Base-by-base conservation (phyloP, 768 basidiomycete genomes). In the Mycena rosella region DNA sequence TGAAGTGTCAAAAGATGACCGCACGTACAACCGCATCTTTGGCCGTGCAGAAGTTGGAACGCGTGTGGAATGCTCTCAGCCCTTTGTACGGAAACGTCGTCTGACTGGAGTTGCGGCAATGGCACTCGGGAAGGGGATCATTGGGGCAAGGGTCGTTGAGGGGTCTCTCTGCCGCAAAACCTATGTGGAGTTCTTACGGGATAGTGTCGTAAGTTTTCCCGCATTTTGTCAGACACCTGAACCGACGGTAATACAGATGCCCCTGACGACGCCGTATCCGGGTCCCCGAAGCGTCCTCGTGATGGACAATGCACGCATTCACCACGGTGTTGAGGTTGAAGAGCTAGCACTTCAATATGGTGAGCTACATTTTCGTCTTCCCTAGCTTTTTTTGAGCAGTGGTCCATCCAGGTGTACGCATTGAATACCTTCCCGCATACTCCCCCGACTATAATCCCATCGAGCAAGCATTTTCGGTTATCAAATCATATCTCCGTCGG, bases 371-470 rank as follows among this genome's bases (percentile, higher is more conserved):
- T 40, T 40, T 4, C 10, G 38, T 24, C 36, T 38, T 40, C 13
- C n/a, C n/a, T n/a, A n/a, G n/a, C n/a, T n/a, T 24, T 15, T 58
- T 17, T 30, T 30, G 10, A 10, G 2, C 42, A 30, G n/a, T n/a
- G n/a, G n/a, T n/a, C 29, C 22, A 40, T 30, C 32, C 44, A 58
- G 30, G 57, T 29, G 55, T 57, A 2, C 45, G 53, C 26, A 40
- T 67, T n/a, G 32, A 55, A 24, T 57, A 64, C 32, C 54, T 64
- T 22, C 63, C 63, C 5, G 72, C 74, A 13, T 78, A 79, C 49
- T 79, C 73, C 6, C 78, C 74, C 1, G 75, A 78, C 58, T 74
- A 57, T 30, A 73, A 78, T 24, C 76, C 77, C 2, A 75, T 79
- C 45, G 72, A 79, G 47, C 71, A 73, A 29, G 71, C 69, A 2